phyloP scores from a whole-genome alignment of 441 rosid species.

The Corymbia calophylla region DNA sequence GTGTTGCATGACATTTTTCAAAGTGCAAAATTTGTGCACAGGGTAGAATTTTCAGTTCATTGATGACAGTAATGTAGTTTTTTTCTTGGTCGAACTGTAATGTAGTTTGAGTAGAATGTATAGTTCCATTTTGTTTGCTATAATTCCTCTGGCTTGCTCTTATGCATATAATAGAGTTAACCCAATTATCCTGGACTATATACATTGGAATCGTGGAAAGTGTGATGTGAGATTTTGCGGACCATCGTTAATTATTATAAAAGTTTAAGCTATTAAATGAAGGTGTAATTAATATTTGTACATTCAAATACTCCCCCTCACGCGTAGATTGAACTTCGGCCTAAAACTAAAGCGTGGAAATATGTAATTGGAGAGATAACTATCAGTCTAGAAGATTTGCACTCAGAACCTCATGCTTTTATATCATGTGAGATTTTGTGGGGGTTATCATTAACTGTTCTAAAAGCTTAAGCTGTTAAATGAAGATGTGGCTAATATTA shows the following conservation, averaged over 20 bases:
- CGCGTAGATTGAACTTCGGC: not conserved
- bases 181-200: not conserved
- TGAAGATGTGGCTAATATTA: not conserved
- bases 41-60: not conserved
- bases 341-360: not conserved
- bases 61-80: not conserved
- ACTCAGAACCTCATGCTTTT: rapidly evolving
- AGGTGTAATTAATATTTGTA: too few species aligned
- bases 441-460: not conserved
- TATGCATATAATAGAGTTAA: not conserved
- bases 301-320: not conserved
- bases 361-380: too few species aligned
- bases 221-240: not conserved
- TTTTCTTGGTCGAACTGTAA: not conserved
- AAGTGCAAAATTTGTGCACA: not conserved
- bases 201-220: not conserved
- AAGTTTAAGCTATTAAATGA: too few species aligned
- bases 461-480: too few species aligned
- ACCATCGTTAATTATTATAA: not conserved
- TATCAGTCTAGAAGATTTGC: not conserved
- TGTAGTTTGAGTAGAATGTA: not conserved
- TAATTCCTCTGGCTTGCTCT: not conserved
- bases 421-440: not conserved
- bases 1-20: not conserved
- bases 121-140: not conserved